These are phyloP conservation scores for Diaporthe longicolla DNA, from an alignment of 2,329 filamentous ascomycete genomes.

Conservation along the genomic window DNA sequence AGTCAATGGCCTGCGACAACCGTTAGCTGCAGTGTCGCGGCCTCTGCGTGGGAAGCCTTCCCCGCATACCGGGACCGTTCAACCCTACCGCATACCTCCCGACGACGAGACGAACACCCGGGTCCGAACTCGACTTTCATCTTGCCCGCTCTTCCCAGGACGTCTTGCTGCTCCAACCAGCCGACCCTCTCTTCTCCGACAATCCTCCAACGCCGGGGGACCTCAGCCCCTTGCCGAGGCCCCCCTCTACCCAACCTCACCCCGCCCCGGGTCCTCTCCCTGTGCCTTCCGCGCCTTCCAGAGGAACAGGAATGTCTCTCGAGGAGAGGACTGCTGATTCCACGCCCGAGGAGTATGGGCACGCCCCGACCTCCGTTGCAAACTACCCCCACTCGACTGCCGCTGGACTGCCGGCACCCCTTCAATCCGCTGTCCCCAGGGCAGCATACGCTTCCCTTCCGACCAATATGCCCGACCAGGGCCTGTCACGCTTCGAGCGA, in stretches of 20 bases:
- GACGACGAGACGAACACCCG: slow-evolving; percentile 24
- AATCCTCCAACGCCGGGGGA: slow-evolving; percentile 3
- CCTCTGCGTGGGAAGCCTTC: slow-evolving; percentile 55
- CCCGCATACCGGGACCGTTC: slow-evolving; percentile 50
- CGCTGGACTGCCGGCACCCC: slow-evolving; percentile 30
- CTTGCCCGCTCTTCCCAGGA: neutral
- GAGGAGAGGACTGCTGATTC: slow-evolving; percentile 33
- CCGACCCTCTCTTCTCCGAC: neutral
- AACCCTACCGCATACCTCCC: slow-evolving; percentile 21
- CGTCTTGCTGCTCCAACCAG: neutral
- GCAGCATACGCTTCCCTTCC: slow-evolving; percentile 39
- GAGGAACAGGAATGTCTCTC: slow-evolving; percentile 47
- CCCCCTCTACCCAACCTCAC: slow-evolving; percentile 32
- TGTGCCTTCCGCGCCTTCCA: neutral
- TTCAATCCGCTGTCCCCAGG: slow-evolving; percentile 26
- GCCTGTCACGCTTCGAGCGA: slow-evolving; percentile 63
- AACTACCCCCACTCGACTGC: slow-evolving; percentile 36
- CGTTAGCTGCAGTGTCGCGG: slow-evolving; percentile 69
- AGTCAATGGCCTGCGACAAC: slow-evolving; percentile 71
- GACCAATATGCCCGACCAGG: slow-evolving; percentile 48
- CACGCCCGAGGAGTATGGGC: slow-evolving; percentile 52
- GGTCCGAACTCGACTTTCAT: slow-evolving; percentile 32
- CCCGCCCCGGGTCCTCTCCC: neutral
- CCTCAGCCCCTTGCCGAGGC: slow-evolving; percentile 46
- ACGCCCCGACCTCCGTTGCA: slow-evolving; percentile 45